Conservation (phyloP, 2,329 filamentous ascomycete genomes). For the Aureobasidium pullulans region DNA sequence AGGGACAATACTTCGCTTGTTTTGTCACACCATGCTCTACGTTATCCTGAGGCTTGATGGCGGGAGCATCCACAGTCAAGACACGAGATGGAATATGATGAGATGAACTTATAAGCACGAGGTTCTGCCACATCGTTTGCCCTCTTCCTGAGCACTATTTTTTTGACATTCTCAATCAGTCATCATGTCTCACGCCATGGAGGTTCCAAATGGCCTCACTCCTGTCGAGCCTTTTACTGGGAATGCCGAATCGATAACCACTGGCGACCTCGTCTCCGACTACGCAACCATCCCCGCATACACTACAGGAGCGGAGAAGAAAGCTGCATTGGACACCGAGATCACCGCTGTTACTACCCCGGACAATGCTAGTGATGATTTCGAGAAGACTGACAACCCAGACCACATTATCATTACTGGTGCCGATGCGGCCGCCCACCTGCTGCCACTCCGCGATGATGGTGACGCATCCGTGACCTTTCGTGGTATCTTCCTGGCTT, state of each 20-base stretch:
- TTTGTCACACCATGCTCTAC: neutral
- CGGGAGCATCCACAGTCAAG: neutral
- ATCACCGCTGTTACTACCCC: neutral
- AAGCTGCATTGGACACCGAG: neutral
- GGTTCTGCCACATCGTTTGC: neutral
- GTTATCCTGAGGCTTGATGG: neutral
- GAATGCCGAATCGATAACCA: no score
- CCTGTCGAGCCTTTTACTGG: neutral
- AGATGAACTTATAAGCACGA: neutral
- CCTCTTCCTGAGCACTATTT: neutral
- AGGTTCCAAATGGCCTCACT: neutral
- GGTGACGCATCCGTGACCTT: constrained; percentile 46
- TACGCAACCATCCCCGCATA: neutral
- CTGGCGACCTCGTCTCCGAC: neutral
- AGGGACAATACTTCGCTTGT: neutral
- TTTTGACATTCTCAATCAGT: no score
- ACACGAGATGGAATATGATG: neutral
- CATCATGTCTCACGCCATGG: neutral
- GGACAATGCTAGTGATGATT: neutral
- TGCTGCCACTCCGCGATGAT: constrained; percentile 48
- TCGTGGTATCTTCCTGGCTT: constrained; percentile 45
- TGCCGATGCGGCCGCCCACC: constrained; percentile 41
- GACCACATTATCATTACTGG: constrained; percentile 44
- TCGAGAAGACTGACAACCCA: neutral
- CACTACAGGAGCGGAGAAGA: neutral